These are phyloP conservation scores for Claviceps humidiphila DNA, from an alignment of 2,329 filamentous ascomycete species.

Conservation along the genomic window DNA sequence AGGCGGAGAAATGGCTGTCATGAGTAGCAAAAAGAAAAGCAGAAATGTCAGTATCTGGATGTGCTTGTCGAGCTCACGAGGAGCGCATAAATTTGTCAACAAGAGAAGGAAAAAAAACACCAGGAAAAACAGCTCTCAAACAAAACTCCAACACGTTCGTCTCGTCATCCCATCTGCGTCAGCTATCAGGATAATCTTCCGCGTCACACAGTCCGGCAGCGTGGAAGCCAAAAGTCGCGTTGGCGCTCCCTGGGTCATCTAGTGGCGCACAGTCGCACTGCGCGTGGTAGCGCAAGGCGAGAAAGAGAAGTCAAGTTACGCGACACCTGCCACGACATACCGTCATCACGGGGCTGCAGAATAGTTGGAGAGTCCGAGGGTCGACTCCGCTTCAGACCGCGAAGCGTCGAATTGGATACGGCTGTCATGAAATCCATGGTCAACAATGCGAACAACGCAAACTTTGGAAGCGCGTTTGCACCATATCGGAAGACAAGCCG, in stretches of 20 bases:
- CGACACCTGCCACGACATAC: slow-evolving; percentile 43
- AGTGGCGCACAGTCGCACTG: slow-evolving; percentile 5
- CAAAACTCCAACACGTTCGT: background rate
- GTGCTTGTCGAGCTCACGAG: background rate
- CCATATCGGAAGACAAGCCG: background rate
- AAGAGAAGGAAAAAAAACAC: background rate
- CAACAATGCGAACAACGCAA: slow-evolving; percentile 12
- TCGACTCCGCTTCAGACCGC: slow-evolving; percentile 67
- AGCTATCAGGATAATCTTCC: background rate
- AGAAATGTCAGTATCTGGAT: background rate
- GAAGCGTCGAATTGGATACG: slow-evolving; percentile 39
- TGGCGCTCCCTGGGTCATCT: background rate
- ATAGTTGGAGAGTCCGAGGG: slow-evolving; percentile 55
- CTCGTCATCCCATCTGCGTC: slow-evolving; percentile 1
- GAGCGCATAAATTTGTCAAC: background rate
- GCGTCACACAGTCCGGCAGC: slow-evolving; percentile 1
- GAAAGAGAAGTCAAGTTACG: slow-evolving; percentile 9
- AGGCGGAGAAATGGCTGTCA: slow-evolving; percentile 33
- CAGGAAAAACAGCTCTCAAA: background rate
- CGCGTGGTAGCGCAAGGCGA: slow-evolving; percentile 6
- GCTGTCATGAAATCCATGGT: slow-evolving; percentile 22
- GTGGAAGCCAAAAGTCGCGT: background rate
- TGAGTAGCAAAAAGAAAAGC: background rate
- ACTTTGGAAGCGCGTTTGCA: background rate
- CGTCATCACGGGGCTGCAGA: slow-evolving; percentile 48